Evolutionary conservation across 257 asterid species (phyloP), one percentile per base, ranked within the genome.

Genomic region (Anisodus tanguticus): DNA sequence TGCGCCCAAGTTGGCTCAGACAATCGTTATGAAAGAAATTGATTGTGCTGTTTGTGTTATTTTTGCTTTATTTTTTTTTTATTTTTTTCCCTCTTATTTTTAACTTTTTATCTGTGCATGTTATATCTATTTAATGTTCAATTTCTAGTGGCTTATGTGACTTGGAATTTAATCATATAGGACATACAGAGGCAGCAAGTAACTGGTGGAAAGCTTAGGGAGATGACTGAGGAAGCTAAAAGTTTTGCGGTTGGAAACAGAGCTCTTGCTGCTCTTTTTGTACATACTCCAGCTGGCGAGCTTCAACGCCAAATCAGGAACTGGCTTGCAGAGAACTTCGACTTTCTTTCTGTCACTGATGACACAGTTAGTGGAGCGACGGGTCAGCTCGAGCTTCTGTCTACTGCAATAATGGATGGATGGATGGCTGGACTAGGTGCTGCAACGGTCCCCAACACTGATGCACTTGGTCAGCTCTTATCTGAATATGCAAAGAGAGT

Each of bases 381-480:
- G 78, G 98, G 98, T 85, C 98, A 95, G 90, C 90, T 97, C 26
- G 99, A 97, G 90, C 99, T 97, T 90, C 97, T 97, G 83, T 97
- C 99, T 59, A 97, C 98, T 79, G 99, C 99, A 62, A 93, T 97
- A 84, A 97, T 97, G 99, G 98, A 97, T 85, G 99, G 99, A 83
- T 97, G 99, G 99, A 95, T 97, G 99, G 98, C 99, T 80, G 99
- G 98, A 81, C 97, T 97, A 82, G 99, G 99, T 82, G 95, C 98
- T 81, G 99, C 99, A 76, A 90, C 86, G 72, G 97, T 94, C 83
- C 99, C 99, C 60, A 85, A 57, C 63, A 93, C 98, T 41, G 99
- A 97, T 93, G 99, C 99, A 81, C 95, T 97, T 71, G 99, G 99
- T 77, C 98, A 92, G 87, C 98, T 97, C 84, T 92, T 97, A 84